These are phyloP conservation scores for Penstemon eatonii DNA, from an alignment of 257 asterid genomes.

Conservation along the genomic window DNA sequence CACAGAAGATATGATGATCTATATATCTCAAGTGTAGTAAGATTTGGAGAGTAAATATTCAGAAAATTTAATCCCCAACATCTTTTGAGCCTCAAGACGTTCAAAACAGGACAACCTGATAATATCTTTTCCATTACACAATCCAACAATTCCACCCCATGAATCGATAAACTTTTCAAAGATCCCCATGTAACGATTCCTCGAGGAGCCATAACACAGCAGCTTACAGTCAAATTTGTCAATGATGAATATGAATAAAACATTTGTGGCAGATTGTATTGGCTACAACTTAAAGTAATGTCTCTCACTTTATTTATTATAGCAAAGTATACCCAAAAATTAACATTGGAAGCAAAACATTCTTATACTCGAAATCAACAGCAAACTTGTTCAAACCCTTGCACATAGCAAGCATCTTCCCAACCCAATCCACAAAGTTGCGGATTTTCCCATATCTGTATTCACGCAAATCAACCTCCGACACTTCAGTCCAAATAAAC, in stretches of 20 bases:
- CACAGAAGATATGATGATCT: no score
- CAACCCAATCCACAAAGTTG: no score
- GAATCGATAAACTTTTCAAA: neutral
- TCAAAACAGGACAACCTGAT: conserved; percentile 23
- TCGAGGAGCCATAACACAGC: neutral
- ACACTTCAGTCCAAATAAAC: no score
- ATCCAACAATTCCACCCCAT: neutral
- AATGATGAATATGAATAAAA: neutral
- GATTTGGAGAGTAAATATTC: conserved; percentile 1
- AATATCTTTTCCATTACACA: neutral
- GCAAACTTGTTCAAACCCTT: neutral
- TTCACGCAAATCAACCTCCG: no score
- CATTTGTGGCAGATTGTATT: neutral
- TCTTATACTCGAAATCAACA: neutral
- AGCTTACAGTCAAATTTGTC: neutral
- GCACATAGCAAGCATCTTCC: neutral
- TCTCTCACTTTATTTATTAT: neutral
- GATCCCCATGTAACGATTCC: neutral
- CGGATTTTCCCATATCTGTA: no score
- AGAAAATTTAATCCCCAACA: neutral
- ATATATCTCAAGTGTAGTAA: neutral
- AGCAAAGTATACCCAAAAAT: neutral
- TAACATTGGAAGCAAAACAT: neutral
- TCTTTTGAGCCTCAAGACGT: neutral
- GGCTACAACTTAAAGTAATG: neutral